Evolutionary conservation across 2,329 filamentous ascomycete genomes (phyloP).

Genomic region (Geoglossum cookeanum): DNA sequence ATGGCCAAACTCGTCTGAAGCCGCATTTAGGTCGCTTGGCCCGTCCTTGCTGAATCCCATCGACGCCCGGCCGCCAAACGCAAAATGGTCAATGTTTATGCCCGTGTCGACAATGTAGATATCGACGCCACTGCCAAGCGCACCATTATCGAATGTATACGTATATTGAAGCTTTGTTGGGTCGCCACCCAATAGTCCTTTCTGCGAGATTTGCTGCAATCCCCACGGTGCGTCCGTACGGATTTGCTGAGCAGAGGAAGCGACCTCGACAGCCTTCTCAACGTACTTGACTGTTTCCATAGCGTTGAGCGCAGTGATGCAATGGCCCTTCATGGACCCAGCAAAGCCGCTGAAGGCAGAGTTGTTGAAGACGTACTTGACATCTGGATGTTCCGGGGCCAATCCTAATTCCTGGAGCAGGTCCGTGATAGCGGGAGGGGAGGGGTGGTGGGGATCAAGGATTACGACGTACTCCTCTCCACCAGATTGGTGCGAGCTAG

Average conservation of each 20-base stretch:
- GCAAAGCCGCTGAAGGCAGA: constrained; percentile 22
- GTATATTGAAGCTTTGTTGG: constrained; percentile 6
- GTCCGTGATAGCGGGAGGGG: constrained; percentile 17
- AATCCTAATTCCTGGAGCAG: constrained; percentile 20
- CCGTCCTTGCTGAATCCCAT: constrained; percentile 18
- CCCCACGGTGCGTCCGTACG: constrained; percentile 18
- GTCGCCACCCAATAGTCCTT: constrained; percentile 6
- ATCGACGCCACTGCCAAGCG: constrained; percentile 16
- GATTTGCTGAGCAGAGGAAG: constrained; percentile 15
- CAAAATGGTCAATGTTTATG: constrained; percentile 17
- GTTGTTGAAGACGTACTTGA: constrained; percentile 23
- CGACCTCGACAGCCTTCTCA: constrained; percentile 24
- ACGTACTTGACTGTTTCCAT: constrained; percentile 22
- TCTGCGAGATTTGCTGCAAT: constrained; percentile 18
- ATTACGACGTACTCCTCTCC: constrained; percentile 20
- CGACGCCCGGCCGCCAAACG: constrained; percentile 20
- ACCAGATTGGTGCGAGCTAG: constrained; percentile 5
- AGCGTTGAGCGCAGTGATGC: constrained; percentile 19
- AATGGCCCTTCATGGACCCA: constrained; percentile 22
- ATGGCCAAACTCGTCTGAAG: constrained; percentile 17
- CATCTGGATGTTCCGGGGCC: constrained; percentile 19
- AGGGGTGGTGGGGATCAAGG: constrained; percentile 16
- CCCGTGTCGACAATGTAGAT: constrained; percentile 23
- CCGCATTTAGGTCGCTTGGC: constrained; percentile 5
- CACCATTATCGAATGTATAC: constrained; percentile 18